Evolutionary conservation across 2,329 filamentous ascomycete species (phyloP), one percentile per base, ranked within the genome.

Genomic region (Periconia sp.): DNA sequence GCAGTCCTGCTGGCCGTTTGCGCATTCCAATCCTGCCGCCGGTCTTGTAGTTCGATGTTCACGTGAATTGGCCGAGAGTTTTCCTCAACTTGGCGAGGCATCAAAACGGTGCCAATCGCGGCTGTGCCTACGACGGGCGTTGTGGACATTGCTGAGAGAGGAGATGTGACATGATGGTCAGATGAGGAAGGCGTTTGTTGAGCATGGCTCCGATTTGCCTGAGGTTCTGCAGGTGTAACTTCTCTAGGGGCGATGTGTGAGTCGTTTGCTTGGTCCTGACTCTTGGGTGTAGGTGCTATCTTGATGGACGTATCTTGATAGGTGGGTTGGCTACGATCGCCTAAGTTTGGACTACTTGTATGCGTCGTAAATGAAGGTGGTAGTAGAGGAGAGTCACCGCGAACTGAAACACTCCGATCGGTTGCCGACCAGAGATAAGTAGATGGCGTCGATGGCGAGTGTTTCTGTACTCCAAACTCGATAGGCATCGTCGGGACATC

Each of bases 401-500:
- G 39, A 9, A 43, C 36, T 4, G 45, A 49, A 9, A 41, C 40
- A 40, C 44, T 54, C 46, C 50, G 56, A n/a, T 59, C 55, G 3
- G 56, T 58, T 16, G 56, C 54, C 8, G 59, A 55, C 56, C 58
- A 63, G 17, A 53, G 59, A 19, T 59, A 57, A 7, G 54, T 54
- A 18, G 57, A 55, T 31, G 53, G 45, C 12, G 56, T 47, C 10
- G 52, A 42, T 19, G 54, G 43, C 5, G 49, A 46, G 9, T 41
- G 43, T 37, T 24, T 43, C 25, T 23, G 54, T 9, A 32, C 26
- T 16, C 49, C 58, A 38, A 59, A 64, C 23, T 51, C 56, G 11
- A 59, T 50, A 31, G 66, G 66, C n/a, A 70, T 41, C 24, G 50
- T 56, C 10, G 69, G 69, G 16, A 71, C 57, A 16, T 61, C 59